phyloP scores from a whole-genome alignment of 192 early-diverging fungal species.

The Coemansia umbellata region DNA sequence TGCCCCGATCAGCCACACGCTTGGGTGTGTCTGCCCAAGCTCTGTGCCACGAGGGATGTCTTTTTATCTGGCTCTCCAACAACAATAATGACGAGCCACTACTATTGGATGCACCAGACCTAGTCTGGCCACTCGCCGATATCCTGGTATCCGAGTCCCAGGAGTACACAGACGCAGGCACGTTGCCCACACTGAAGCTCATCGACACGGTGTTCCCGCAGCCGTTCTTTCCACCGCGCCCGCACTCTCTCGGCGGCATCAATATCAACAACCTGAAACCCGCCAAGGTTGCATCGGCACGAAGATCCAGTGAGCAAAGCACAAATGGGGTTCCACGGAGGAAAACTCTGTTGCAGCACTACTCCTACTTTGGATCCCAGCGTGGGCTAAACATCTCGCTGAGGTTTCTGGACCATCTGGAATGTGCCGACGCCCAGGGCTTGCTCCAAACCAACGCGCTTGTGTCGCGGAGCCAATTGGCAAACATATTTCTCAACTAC shows the following conservation, averaged over 20 bases:
- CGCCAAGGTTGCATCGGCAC: neutral
- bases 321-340: too few relatives aligned
- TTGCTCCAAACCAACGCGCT: neutral
- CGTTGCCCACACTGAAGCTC: constrained; percentile 5
- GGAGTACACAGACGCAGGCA: constrained; percentile 5
- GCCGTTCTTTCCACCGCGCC: constrained; percentile 33
- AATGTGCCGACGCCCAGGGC: neutral
- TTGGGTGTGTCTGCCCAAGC: constrained; percentile 26
- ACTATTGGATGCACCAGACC: neutral
- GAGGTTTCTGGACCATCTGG: constrained; percentile 5
- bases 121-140: constrained; percentile 46
- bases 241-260: constrained; percentile 29
- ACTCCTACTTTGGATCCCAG: constrained; percentile 17
- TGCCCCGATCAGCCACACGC: constrained; percentile 14
- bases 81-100: neutral
- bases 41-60: constrained; percentile 19
- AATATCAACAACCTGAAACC: neutral
- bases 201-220: constrained; percentile 22
- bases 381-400: constrained; percentile 25
- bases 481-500: constrained; percentile 25
- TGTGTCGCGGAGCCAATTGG: constrained; percentile 17
- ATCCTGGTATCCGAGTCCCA: neutral
- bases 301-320: neutral
- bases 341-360: neutral
- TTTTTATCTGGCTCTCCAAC: constrained; percentile 5